Percentiles rank a stretch among this genome's conserved stretches.
Evolutionary conservation across 2,329 filamentous ascomycete genomes (phyloP).

Genomic region (Fusarium coffeatum): DNA sequence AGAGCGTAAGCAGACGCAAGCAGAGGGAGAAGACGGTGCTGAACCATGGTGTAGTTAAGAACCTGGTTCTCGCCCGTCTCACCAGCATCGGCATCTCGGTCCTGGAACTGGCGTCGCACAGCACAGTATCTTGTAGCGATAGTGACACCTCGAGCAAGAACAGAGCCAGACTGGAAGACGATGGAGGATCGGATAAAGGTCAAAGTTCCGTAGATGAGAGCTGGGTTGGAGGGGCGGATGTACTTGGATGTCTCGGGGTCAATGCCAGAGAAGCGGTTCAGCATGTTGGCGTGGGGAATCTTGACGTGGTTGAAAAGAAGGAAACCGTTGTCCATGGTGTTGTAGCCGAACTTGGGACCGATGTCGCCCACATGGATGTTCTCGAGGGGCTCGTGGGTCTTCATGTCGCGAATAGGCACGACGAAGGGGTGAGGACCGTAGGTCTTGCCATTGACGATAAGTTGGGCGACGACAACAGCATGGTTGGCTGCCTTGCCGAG

Average conservation of each 20-base stretch:
- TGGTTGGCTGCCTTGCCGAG: slow-evolving; percentile 81
- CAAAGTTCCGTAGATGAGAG: slow-evolving; percentile 78
- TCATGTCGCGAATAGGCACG: slow-evolving; percentile 76
- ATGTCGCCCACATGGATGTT: slow-evolving; percentile 83
- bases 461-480: slow-evolving; percentile 82
- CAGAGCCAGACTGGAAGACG: slow-evolving; percentile 77
- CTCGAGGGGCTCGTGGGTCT: slow-evolving; percentile 75
- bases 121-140: slow-evolving; percentile 81
- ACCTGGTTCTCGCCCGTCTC: slow-evolving; percentile 76
- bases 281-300: slow-evolving; percentile 78
- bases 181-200: slow-evolving; percentile 81
- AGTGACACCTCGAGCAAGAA: slow-evolving; percentile 79
- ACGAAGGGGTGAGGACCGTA: slow-evolving; percentile 83
- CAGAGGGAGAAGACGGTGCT: slow-evolving; percentile 77
- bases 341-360: slow-evolving; percentile 83
- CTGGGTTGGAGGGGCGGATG: slow-evolving; percentile 72
- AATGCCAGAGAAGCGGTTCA: slow-evolving; percentile 76
- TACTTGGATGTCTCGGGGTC: slow-evolving; percentile 77
- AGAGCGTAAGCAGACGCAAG: slow-evolving; percentile 81
- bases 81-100: slow-evolving; percentile 71
- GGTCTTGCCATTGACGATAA: slow-evolving; percentile 74
- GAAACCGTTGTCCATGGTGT: slow-evolving; percentile 87
- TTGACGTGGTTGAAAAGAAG: slow-evolving; percentile 79
- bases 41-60: slow-evolving; percentile 84
- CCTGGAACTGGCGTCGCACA: slow-evolving; percentile 81